phyloP scores from a whole-genome alignment of 306 rosid genomes.

The Quercus engelmannii region DNA sequence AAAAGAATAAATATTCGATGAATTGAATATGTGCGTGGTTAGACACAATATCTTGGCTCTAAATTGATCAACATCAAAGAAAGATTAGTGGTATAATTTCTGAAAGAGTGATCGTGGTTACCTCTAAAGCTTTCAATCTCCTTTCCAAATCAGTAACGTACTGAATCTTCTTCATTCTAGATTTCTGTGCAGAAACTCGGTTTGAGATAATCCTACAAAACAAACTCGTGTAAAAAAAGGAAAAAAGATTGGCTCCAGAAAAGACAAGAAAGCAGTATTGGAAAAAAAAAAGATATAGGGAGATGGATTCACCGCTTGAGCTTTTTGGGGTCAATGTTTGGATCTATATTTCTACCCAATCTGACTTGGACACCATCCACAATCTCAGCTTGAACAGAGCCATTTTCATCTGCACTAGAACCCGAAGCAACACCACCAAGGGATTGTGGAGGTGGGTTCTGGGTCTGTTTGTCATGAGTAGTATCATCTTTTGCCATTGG shows the following conservation, averaged over 20 bases:
- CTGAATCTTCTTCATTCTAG: constrained; percentile 29
- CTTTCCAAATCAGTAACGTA: constrained; percentile 24
- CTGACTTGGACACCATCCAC: background rate
- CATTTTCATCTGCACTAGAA: background rate
- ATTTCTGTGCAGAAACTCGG: constrained; percentile 22
- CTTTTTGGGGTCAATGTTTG: constrained; percentile 23
- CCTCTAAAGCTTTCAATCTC: constrained; percentile 32
- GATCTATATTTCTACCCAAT: background rate
- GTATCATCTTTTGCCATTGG: background rate
- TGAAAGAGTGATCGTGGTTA: background rate
- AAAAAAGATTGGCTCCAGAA: background rate
- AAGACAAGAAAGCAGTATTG: background rate
- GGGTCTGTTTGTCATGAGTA: background rate
- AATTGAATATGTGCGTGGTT: background rate
- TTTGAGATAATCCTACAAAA: constrained; percentile 16
- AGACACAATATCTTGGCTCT: background rate
- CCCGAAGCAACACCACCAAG: background rate
- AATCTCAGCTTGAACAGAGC: background rate
- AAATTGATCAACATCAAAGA: background rate
- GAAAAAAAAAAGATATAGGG: background rate
- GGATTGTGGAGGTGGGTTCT: background rate
- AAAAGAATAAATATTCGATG: background rate
- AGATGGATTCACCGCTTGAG: constrained; percentile 20
- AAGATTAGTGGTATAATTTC: background rate
- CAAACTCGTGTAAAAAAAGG: background rate